These are phyloP conservation scores for Juncus inflexus DNA, from an alignment of 176 grass and related monocot species.

Conservation along the genomic window DNA sequence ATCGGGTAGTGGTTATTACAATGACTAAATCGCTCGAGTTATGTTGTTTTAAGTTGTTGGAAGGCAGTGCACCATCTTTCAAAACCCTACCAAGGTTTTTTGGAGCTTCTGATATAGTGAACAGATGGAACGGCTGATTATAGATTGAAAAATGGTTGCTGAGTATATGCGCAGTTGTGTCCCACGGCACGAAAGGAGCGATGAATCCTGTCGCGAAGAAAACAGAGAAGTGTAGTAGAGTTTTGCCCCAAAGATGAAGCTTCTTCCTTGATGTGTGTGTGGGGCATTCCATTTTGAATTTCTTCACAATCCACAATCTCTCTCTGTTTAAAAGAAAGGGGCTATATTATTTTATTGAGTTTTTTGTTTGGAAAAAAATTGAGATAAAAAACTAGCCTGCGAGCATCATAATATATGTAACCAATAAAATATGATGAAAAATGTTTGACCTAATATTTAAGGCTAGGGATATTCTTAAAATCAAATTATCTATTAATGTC, in stretches of 20 bases:
- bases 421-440: too few species aligned
- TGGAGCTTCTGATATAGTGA: neutral
- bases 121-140: neutral
- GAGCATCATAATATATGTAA: too few species aligned
- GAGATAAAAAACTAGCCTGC: too few species aligned
- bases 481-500: too few species aligned
- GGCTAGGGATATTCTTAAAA: too few species aligned
- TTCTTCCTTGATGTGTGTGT: slow-evolving; percentile 35
- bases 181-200: slow-evolving; percentile 18
- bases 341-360: too few species aligned
- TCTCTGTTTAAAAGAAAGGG: too few species aligned
- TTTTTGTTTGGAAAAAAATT: too few species aligned
- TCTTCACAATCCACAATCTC: too few species aligned
- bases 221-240: slow-evolving; percentile 36
- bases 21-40: slow-evolving; percentile 28
- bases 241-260: slow-evolving; percentile 14
- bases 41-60: neutral
- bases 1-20: slow-evolving; percentile 46
- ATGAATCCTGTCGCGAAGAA: slow-evolving; percentile 51
- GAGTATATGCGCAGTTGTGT: slow-evolving; percentile 13
- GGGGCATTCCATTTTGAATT: slow-evolving; percentile 3
- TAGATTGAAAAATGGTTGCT: neutral
- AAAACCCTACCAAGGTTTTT: neutral
- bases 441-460: too few species aligned
- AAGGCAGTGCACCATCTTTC: neutral